phyloP scores from a whole-genome alignment of 805 yeast species.

The Ogataea thermomethanolica region DNA sequence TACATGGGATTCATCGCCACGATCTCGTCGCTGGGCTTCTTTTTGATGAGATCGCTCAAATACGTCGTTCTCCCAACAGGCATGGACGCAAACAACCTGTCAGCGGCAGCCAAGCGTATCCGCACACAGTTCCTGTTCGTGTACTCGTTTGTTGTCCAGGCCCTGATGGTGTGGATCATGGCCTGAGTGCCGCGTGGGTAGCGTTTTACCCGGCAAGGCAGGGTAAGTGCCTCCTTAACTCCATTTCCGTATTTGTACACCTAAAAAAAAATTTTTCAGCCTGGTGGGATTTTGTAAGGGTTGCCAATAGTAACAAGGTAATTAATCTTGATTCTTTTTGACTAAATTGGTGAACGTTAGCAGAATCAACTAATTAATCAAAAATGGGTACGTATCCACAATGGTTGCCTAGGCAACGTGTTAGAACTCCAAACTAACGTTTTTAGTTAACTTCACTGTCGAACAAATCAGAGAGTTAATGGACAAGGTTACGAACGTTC shows the following conservation, averaged over 20 bases:
- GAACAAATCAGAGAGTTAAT: slow-evolving; percentile 97
- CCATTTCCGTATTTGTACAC: slow-evolving; percentile 11
- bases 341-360: slow-evolving; percentile 9
- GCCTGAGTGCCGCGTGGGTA: slow-evolving; percentile 18
- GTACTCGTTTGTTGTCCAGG: slow-evolving; percentile 80
- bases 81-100: slow-evolving; percentile 53
- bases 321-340: slow-evolving; percentile 12
- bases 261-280: slow-evolving; percentile 11
- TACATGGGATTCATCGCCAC: slow-evolving; percentile 41
- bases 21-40: slow-evolving; percentile 56
- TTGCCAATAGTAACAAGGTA: slow-evolving; percentile 12
- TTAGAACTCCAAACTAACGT: not conserved
- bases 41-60: slow-evolving; percentile 65
- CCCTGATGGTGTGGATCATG: slow-evolving; percentile 71
- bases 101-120: slow-evolving; percentile 66
- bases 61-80: slow-evolving; percentile 65
- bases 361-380: slow-evolving; percentile 11
- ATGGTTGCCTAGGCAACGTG: not conserved
- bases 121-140: slow-evolving; percentile 84
- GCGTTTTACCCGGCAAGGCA: slow-evolving; percentile 9
- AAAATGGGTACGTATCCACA: slow-evolving; percentile 10
- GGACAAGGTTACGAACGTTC: slow-evolving; percentile 99
- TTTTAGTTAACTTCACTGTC: slow-evolving; percentile 55
- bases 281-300: slow-evolving; percentile 12
- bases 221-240: slow-evolving; percentile 7